Evolutionary conservation across 306 rosid species (phyloP).

Genomic region (Casuarina glauca): DNA sequence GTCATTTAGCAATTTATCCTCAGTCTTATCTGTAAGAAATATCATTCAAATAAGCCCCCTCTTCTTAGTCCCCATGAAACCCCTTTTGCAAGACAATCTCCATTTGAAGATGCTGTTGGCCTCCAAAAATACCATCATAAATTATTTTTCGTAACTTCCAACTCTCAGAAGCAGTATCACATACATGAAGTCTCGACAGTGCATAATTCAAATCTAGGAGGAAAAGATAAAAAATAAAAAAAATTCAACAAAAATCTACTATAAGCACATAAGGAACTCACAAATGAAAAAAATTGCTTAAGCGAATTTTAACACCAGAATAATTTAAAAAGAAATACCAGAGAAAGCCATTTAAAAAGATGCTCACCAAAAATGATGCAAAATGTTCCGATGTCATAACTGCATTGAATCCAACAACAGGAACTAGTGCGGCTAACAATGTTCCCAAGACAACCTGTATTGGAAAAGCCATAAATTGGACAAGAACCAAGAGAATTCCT

Average conservation of each 20-base stretch:
- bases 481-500: slow-evolving; percentile 23
- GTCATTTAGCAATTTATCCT: background rate
- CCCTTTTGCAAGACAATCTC: background rate
- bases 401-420: slow-evolving; percentile 98
- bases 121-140: background rate
- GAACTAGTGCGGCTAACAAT: slow-evolving; percentile 86
- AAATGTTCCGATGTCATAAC: slow-evolving; percentile 98
- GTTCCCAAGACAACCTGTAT: slow-evolving; percentile 93
- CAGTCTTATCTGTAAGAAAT: background rate
- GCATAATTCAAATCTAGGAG: background rate
- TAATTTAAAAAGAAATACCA: background rate
- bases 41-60: background rate
- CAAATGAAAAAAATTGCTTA: background rate
- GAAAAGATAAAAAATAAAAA: background rate
- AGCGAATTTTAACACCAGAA: background rate
- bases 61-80: background rate
- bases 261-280: background rate
- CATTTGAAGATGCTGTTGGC: background rate
- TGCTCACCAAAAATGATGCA: slow-evolving; percentile 90
- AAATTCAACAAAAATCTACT: background rate
- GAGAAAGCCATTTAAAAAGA: background rate
- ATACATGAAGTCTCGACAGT: background rate
- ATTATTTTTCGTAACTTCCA: background rate
- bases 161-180: background rate
- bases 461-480: slow-evolving; percentile 28